Evolutionary conservation across 345 rosid species (phyloP).

Genomic region (Melastoma malabathricum): DNA sequence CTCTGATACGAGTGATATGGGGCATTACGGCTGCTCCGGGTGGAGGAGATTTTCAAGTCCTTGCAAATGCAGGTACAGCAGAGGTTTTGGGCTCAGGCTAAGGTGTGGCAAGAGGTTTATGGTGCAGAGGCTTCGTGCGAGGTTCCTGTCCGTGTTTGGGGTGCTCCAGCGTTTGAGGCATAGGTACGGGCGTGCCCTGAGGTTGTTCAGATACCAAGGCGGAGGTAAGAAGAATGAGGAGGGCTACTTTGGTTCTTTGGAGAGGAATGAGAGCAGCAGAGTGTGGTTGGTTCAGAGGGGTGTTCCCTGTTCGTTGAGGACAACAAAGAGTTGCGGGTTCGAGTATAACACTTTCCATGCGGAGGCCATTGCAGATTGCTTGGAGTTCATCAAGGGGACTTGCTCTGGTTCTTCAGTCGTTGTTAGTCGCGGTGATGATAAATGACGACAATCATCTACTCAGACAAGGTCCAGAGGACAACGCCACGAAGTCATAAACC

Average conservation of each 20-base stretch:
- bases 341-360: slow-evolving; percentile 9
- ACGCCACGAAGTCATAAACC: too few species aligned
- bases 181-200: slow-evolving; percentile 6
- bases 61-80: slow-evolving; percentile 3
- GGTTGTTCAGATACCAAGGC: slow-evolving; percentile 2
- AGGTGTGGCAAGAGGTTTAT: slow-evolving; percentile 7
- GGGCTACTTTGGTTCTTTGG: not conserved
- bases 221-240: not conserved
- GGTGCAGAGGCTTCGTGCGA: slow-evolving; percentile 8
- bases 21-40: slow-evolving; percentile 2
- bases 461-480: too few species aligned
- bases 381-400: slow-evolving; percentile 18
- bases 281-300: slow-evolving; percentile 1
- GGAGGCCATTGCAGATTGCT: slow-evolving; percentile 16
- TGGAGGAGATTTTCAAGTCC: not conserved
- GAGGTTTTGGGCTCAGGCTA: slow-evolving; percentile 10
- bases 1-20: slow-evolving; percentile 2
- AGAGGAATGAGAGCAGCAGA: slow-evolving; percentile 6
- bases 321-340: not conserved
- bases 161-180: slow-evolving; percentile 4
- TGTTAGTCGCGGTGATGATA: too few species aligned
- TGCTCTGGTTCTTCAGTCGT: not conserved
- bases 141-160: slow-evolving; percentile 7
- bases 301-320: too few species aligned
- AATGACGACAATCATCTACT: too few species aligned